Base-by-base conservation (phyloP, 352 stramenopile species). In the Globisporangium viniferum region DNA sequence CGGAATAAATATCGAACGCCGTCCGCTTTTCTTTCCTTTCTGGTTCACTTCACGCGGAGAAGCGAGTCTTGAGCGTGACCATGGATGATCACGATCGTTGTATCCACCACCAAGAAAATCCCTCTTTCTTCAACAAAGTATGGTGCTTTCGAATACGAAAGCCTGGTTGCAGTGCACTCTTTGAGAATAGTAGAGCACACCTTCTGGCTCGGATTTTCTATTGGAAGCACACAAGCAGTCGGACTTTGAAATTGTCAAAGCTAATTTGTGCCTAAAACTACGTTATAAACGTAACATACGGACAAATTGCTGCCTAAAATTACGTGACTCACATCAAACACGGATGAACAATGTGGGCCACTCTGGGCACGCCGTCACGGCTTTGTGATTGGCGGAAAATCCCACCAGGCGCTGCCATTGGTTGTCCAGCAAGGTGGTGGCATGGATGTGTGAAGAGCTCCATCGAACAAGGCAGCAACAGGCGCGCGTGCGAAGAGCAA, bases 361-460 rank as follows among this genome's bases (percentile, higher is more conserved):
- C 58, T 22, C 14, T 63, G 4, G 58, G 29, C 58, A 63, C 58
- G 58, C 58, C 20, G 3, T 18, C 5, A 0, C 22, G 36, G n/a
- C 14, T 14, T 5, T 49, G 1, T 64, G 63, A 79, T 79, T 79
- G 73, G 73, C 2, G 67, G 24, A 70, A 72, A 72, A 56, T 66
- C 20, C 5, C 1, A 27, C 44, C 14, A 12, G 20, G 18, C 22
- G 29, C 10, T 73, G 3, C 69, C 54, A 79, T 79, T 79, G 73
- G 73, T 53, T 74, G 27, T 59, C 41, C 41, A 46, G 41, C 14
- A 49, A 49, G 41, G 46, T 12, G 22, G 61, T 36, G 48, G 48
- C 22, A 67, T 67, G 48, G 48, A 67, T 66, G 60, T 35, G 41
- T 10, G 7, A 64, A 66, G 51, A 64, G 22, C 69, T 71, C 49